These are phyloP conservation scores for Galerina marginata DNA, from an alignment of 768 basidiomycete genomes.

Conservation along the genomic window DNA sequence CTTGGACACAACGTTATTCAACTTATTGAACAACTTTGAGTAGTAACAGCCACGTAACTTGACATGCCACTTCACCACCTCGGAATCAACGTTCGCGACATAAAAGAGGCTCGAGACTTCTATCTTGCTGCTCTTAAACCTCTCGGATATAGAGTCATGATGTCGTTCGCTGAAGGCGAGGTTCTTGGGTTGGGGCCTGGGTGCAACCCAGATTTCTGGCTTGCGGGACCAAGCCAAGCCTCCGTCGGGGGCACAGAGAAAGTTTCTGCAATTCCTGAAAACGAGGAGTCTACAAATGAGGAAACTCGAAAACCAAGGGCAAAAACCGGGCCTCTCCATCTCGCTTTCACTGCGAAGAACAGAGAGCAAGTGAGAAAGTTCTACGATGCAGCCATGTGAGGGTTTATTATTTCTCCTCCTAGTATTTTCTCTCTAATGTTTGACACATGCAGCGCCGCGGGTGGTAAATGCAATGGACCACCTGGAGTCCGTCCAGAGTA, in stretches of 20 bases:
- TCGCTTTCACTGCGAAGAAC: conserved; percentile 29
- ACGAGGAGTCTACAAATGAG: no score
- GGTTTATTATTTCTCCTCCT: background rate
- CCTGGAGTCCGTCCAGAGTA: conserved; percentile 32
- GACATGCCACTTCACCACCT: conserved; percentile 28
- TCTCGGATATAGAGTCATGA: conserved; percentile 23
- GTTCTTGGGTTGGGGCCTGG: conserved; percentile 23
- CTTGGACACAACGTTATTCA: no score
- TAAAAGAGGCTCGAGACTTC: conserved; percentile 20
- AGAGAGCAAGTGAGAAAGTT: conserved; percentile 29
- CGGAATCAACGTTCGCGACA: conserved; percentile 15
- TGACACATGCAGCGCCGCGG: conserved; percentile 24
- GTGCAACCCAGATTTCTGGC: conserved; percentile 27
- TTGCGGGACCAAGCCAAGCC: conserved; percentile 12
- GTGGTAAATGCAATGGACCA: conserved; percentile 30
- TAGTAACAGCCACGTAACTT: no score
- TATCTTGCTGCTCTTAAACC: conserved; percentile 29
- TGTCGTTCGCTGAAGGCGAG: conserved; percentile 23
- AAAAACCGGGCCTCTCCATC: conserved; percentile 23
- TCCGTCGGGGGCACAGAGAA: conserved; percentile 5
- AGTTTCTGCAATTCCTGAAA: no score
- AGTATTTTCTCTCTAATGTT: background rate
- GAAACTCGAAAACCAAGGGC: background rate
- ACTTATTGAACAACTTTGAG: no score
- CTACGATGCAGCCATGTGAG: conserved; percentile 32